Base-by-base conservation (phyloP, 768 basidiomycete genomes). In the Tricholoma flavovirens region DNA sequence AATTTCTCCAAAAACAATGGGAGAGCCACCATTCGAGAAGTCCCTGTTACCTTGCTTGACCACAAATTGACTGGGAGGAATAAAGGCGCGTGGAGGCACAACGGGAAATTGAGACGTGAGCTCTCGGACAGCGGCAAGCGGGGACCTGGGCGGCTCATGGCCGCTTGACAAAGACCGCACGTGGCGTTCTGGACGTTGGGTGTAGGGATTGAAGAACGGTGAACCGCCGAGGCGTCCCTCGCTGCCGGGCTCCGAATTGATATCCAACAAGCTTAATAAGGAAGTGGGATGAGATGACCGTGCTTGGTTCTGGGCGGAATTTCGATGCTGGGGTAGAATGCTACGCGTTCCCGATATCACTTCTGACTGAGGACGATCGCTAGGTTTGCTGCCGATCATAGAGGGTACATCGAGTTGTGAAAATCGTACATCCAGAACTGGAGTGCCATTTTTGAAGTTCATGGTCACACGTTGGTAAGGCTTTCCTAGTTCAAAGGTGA, bases 41-140 rank as follows among this genome's bases (percentile, higher is more conserved):
- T 56, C 45, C 1, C 14, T 17, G 14, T 49, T 19, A 4, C 14
- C 17, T 8, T 24, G 22, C 14, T 10, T 55, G n/a, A 52, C 36
- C 32, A 38, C 33, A 19, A 58, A 49, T 46, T 42, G 58, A 9
- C 54, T 33, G 35, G 46, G 32, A 2, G 68, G 56, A 58, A 58
- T 61, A 58, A 67, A 63, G 21, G 69, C 60, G 40, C 70, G 66
- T 33, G 70, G 65, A 5, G 80, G 82, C 50, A 78, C 71, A 12
- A 68, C 72, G 35, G 85, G 82, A 69, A 86, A 87, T 66, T 77
- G 78, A 36, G 67, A 59, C 5, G 82, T 75, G 53, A 85, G 70
- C 33, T 81, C 79, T 17, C 75, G 77, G 32, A 85, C 75, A 17
- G 75, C 70, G 60, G 72, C 68, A 22, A 79, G 57, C 15, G 46